Percentiles rank a stretch among this genome's conserved stretches.
These are phyloP conservation scores for Globisporangium nodosum DNA, from an alignment of 352 stramenopile genomes.

Conservation along the genomic window DNA sequence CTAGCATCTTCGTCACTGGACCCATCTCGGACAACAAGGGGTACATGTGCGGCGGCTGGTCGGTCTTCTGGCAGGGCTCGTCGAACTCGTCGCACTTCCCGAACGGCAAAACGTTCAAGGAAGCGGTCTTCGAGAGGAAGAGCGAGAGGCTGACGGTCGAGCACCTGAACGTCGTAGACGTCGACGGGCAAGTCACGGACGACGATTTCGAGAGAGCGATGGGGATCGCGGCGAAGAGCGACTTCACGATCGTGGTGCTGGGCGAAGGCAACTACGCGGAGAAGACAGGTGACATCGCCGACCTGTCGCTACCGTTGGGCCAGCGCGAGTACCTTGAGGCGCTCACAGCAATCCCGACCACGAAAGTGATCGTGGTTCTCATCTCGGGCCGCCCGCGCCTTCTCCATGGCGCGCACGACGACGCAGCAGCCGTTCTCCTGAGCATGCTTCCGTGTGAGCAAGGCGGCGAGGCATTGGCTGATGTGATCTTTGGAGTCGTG, in stretches of 20 bases:
- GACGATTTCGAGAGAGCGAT: constrained; percentile 38
- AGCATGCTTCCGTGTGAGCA: constrained; percentile 75
- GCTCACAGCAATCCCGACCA: constrained; percentile 42
- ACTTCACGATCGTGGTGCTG: constrained; percentile 70
- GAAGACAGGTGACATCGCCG: constrained; percentile 69
- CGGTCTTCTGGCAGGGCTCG: constrained; percentile 62
- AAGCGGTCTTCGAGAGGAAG: constrained; percentile 24
- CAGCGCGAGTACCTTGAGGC: constrained; percentile 57
- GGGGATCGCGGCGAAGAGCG: constrained; percentile 37
- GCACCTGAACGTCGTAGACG: constrained; percentile 43
- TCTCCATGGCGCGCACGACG: constrained; percentile 33
- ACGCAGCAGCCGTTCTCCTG: constrained; percentile 52
- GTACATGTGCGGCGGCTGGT: constrained; percentile 67
- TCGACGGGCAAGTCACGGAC: constrained; percentile 29
- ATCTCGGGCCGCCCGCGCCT: constrained; percentile 61
- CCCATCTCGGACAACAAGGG: constrained; percentile 63
- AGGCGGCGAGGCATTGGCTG: constrained; percentile 64
- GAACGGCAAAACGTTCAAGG: constrained; percentile 51
- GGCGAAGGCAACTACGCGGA: constrained; percentile 81
- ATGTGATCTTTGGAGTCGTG: constrained; percentile 59
- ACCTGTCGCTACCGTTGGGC: constrained; percentile 45
- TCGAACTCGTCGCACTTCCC: constrained; percentile 55
- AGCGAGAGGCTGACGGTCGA: constrained; percentile 12
- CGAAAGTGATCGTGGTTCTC: constrained; percentile 67
- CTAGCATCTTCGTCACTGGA: constrained; percentile 55